phyloP scores from a whole-genome alignment of 768 basidiomycete species.

The Kwoniella bestiolae region DNA sequence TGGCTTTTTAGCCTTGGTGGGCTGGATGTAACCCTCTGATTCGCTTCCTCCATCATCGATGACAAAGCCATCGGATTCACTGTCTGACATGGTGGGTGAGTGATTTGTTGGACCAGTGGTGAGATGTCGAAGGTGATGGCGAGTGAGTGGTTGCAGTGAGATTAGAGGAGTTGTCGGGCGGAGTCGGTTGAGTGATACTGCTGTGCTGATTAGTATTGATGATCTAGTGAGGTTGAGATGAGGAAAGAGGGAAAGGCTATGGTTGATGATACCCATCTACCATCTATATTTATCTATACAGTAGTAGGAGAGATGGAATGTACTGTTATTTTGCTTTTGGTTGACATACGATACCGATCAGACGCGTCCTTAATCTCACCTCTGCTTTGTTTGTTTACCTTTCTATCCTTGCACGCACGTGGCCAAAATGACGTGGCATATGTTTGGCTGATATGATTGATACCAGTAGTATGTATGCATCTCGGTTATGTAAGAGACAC shows the following conservation, averaged over 20 bases:
- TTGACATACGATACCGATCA: too few relatives aligned
- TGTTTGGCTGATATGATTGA: too few relatives aligned
- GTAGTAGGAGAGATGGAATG: neutral
- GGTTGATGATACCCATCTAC: neutral
- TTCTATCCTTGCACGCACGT: neutral
- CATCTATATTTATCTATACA: neutral
- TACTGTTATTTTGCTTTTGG: neutral
- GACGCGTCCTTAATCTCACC: neutral
- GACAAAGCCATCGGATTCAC: conserved; percentile 32
- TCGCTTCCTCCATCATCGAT: conserved; percentile 40
- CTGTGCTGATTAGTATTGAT: neutral
- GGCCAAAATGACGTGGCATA: neutral
- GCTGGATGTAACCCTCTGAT: conserved; percentile 42
- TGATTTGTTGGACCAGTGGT: neutral
- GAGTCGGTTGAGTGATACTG: neutral
- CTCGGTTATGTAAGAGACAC: too few relatives aligned
- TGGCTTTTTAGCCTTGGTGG: conserved; percentile 33
- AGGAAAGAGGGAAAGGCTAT: neutral
- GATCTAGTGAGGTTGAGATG: neutral
- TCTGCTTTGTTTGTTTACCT: neutral
- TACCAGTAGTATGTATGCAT: too few relatives aligned
- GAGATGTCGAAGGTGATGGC: neutral
- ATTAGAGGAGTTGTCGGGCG: neutral
- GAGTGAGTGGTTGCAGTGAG: neutral
- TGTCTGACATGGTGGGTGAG: conserved; percentile 44